Conservation (phyloP, 169 alveolate species). For the Plasmodium billcollinsi region DNA sequence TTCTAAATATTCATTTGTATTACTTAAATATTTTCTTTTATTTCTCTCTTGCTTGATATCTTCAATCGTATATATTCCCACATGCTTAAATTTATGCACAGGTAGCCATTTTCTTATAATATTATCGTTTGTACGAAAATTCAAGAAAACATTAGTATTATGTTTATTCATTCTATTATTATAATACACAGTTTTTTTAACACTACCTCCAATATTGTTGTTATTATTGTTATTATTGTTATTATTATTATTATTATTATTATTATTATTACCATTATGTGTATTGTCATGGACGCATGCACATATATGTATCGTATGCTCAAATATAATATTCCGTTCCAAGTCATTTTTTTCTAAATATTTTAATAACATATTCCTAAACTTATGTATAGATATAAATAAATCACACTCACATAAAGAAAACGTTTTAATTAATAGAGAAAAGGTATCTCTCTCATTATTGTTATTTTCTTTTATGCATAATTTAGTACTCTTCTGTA, state of each 20-base stretch:
- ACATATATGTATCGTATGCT: slow-evolving; percentile 73
- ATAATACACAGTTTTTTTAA: no score
- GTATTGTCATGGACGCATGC: slow-evolving; percentile 74
- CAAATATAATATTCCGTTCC: slow-evolving; percentile 68
- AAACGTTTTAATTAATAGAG: slow-evolving; percentile 55
- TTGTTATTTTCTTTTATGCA: not conserved
- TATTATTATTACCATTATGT: not conserved
- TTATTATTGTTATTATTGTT: no score
- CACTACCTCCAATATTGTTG: no score
- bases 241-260: not conserved
- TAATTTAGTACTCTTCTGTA: not conserved
- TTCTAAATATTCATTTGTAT: slow-evolving; percentile 1
- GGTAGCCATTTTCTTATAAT: slow-evolving; percentile 75
- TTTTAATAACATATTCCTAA: slow-evolving; percentile 68
- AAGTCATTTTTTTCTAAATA: slow-evolving; percentile 64
- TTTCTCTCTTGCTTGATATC: slow-evolving; percentile 10
- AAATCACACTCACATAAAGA: slow-evolving; percentile 75
- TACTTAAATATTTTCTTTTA: not conserved
- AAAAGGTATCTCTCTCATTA: slow-evolving; percentile 6
- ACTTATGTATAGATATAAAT: slow-evolving; percentile 70
- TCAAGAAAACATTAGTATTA: slow-evolving; percentile 48
- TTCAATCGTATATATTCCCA: slow-evolving; percentile 74
- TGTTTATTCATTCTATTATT: slow-evolving; percentile 7
- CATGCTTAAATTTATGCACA: slow-evolving; percentile 68
- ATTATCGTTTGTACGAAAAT: slow-evolving; percentile 50